Evolutionary conservation across 345 rosid species (phyloP).

Genomic region (Pistacia integerrima): DNA sequence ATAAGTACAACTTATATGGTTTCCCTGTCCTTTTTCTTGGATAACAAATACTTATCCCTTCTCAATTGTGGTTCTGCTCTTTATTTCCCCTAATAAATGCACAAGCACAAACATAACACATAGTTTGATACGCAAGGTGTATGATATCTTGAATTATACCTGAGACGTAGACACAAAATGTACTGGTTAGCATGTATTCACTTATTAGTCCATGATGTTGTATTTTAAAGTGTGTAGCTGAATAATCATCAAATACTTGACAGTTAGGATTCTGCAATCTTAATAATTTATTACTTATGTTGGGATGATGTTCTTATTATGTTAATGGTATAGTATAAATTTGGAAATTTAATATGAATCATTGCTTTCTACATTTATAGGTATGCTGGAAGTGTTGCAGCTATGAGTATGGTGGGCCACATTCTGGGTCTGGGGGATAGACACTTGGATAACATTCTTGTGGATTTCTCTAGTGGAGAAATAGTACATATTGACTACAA

Average conservation of each 20-base stretch:
- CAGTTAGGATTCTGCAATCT: background rate
- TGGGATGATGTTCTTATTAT: background rate
- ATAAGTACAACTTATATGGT: background rate
- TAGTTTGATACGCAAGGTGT: background rate
- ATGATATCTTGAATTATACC: background rate
- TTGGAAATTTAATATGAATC: background rate
- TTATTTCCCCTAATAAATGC: background rate
- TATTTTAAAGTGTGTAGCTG: background rate
- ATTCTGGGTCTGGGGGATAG: constrained; percentile 92
- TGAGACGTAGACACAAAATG: background rate
- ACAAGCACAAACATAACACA: background rate
- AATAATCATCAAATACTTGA: background rate
- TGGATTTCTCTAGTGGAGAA: constrained; percentile 91
- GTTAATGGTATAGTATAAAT: background rate
- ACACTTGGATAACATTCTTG: constrained; percentile 90
- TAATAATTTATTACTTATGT: background rate
- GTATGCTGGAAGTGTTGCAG: constrained; percentile 90
- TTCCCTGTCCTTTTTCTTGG: constrained; percentile 5
- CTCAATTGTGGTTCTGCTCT: background rate
- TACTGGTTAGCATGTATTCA: background rate
- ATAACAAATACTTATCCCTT: background rate
- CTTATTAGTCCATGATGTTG: background rate
- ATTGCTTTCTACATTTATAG: constrained; percentile 43
- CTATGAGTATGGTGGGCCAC: constrained; percentile 97
- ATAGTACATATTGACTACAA: constrained; percentile 93